These are phyloP conservation scores for Wickerhamiella kazuoi DNA, from an alignment of 805 yeast species.

Conservation along the genomic window DNA sequence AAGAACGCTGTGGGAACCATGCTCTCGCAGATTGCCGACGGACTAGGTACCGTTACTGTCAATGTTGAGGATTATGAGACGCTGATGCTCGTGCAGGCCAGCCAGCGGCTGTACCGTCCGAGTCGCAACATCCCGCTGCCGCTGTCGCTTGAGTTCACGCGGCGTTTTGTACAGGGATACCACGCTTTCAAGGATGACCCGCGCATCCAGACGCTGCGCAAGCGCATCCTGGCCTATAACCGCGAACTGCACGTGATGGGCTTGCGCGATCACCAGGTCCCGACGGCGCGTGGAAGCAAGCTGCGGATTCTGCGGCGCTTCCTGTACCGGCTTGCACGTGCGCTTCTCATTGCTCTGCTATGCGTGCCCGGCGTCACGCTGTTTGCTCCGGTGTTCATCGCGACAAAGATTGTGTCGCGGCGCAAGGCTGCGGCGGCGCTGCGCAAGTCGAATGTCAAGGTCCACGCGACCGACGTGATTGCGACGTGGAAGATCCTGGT, in stretches of 20 bases:
- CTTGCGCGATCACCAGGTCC: constrained; percentile 59
- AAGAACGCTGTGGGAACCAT: constrained; percentile 58
- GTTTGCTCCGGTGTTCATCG: constrained; percentile 74
- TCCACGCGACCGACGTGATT: constrained; percentile 80
- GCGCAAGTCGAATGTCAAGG: constrained; percentile 74
- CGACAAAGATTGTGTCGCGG: constrained; percentile 56
- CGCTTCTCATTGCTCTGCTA: constrained; percentile 38
- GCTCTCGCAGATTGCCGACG: constrained; percentile 51
- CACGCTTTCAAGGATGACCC: constrained; percentile 57
- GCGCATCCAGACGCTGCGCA: constrained; percentile 39
- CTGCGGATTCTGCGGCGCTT: constrained; percentile 29
- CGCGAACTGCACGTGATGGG: constrained; percentile 43
- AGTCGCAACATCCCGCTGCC: constrained; percentile 60
- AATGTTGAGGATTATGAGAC: constrained; percentile 82
- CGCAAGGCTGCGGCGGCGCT: constrained; percentile 63
- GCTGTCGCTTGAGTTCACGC: constrained; percentile 74
- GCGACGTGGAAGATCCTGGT: constrained; percentile 96
- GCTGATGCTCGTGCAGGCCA: constrained; percentile 75
- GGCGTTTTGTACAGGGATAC: constrained; percentile 72
- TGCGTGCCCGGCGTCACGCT: constrained; percentile 79
- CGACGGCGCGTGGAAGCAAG: constrained; percentile 33
- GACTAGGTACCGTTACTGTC: constrained; percentile 70
- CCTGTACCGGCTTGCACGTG: constrained; percentile 37
- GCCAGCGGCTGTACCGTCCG: constrained; percentile 68
- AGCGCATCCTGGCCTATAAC: constrained; percentile 55